Base-by-base conservation (phyloP, 208 protist genomes). In the Lotmaria passim region DNA sequence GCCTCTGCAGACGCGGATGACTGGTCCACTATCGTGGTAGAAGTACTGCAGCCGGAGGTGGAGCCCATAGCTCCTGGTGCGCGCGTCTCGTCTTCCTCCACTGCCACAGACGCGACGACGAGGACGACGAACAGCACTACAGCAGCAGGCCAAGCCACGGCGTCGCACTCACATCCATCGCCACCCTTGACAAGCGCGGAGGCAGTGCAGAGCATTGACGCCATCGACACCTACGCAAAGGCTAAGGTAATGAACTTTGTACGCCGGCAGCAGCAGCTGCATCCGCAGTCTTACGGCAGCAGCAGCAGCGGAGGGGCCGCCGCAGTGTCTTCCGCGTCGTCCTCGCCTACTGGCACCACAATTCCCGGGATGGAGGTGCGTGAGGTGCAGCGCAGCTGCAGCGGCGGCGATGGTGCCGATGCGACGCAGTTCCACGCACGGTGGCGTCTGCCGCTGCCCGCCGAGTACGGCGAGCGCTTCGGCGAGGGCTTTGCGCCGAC, bases 161-260 rank as follows among this genome's bases (percentile, higher is more conserved):
- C 19, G 15, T 15, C 21, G n/a, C n/a, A n/a, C n/a, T n/a, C n/a
- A n/a, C n/a, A n/a, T n/a, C n/a, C n/a, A n/a, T n/a, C n/a, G 12
- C 21, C 21, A 2, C 1, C 43, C 3, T 31, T 28, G n/a, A 21
- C 24, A 44, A n/a, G 31, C 31, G 17, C 28, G 30, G 48, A 33
- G 10, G 44, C 73, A n/a, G 67, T 82, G 53, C 74, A 86, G 58
- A 77, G 57, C 21, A 80, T 95, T 31, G 57, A 82, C 11, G 48
- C 52, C 0, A 30, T 95, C 12, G 86, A 95, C 52, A 23, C 87
- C 5, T 95, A 91, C 67, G 85, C 90, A 14, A 75, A 79, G 19
- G 90, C 90, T 0, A 87, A 89, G 51, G 82, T 95, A 57, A 59
- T 69, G 10, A 95, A 95, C 57, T 95, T 90, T 59, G 53, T 87